Percentiles rank a stretch among this genome's conserved stretches.
Evolutionary conservation across 1,284 basidiomycete species (phyloP).

Genomic region (Pyrrhoderma noxium): DNA sequence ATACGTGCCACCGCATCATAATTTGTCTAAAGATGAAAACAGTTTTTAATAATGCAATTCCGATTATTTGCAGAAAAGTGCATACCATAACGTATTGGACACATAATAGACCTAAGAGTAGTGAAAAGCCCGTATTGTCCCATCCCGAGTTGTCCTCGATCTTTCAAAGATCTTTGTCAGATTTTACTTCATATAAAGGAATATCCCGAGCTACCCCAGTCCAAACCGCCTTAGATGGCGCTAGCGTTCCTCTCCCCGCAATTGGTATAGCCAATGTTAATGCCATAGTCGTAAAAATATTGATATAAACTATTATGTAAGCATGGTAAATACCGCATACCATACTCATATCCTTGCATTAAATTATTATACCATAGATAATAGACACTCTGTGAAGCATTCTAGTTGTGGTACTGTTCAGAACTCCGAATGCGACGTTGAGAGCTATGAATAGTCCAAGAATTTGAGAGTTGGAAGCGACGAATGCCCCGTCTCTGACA

Average conservation of each 20-base stretch:
- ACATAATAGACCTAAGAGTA: slow-evolving; percentile 20
- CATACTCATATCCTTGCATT: too few relatives aligned
- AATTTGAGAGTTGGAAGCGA: slow-evolving; percentile 17
- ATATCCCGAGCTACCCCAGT: slow-evolving; percentile 8
- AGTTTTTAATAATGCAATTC: not conserved
- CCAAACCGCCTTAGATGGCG: slow-evolving; percentile 18
- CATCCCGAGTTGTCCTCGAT: slow-evolving; percentile 21
- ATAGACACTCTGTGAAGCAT: slow-evolving; percentile 15
- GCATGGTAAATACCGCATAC: not conserved
- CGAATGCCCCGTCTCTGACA: slow-evolving; percentile 18
- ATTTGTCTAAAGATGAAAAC: slow-evolving; percentile 16
- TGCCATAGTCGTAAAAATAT: slow-evolving; percentile 17
- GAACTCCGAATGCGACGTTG: slow-evolving; percentile 18
- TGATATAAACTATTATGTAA: slow-evolving; percentile 15
- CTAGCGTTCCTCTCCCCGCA: slow-evolving; percentile 14
- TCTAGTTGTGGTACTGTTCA: slow-evolving; percentile 20
- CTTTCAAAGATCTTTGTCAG: slow-evolving; percentile 6
- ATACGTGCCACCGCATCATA: slow-evolving; percentile 22
- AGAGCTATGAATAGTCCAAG: slow-evolving; percentile 18
- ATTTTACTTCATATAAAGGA: not conserved
- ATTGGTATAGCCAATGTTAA: slow-evolving; percentile 18
- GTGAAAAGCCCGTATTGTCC: slow-evolving; percentile 20
- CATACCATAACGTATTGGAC: slow-evolving; percentile 22
- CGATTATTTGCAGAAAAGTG: not conserved
- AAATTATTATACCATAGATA: slow-evolving; percentile 14